phyloP scores from a whole-genome alignment of 148 eudicot species.

The Nyssa sinensis region DNA sequence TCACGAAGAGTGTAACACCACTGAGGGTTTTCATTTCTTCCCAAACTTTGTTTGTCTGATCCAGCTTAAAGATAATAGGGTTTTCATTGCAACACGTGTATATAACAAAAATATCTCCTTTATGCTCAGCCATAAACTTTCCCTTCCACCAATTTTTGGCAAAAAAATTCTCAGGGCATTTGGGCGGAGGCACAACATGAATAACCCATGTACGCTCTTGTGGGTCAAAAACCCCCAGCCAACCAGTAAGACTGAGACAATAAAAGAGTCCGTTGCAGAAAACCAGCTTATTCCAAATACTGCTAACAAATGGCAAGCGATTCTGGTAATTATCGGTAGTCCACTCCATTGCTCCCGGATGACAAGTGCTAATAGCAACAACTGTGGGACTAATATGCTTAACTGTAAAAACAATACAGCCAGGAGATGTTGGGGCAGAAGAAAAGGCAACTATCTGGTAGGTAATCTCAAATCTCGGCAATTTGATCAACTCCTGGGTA shows the following conservation, averaged over 20 bases:
- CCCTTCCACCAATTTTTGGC: constrained; percentile 87
- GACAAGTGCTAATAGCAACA: constrained; percentile 77
- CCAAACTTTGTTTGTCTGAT: constrained; percentile 60
- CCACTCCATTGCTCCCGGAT: constrained; percentile 69
- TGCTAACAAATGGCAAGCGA: constrained; percentile 78
- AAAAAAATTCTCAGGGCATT: constrained; percentile 69
- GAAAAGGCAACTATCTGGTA: constrained; percentile 81
- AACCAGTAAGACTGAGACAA: constrained; percentile 77
- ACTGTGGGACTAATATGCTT: constrained; percentile 72
- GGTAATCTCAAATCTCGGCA: constrained; percentile 65
- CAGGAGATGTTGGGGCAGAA: constrained; percentile 52
- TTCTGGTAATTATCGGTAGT: constrained; percentile 65
- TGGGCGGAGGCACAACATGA: constrained; percentile 77
- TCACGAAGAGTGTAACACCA: constrained; percentile 68
- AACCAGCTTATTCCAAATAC: constrained; percentile 80
- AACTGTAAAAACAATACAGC: constrained; percentile 65
- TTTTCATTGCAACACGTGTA: constrained; percentile 69
- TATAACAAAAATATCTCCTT: constrained; percentile 64
- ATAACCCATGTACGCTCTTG: constrained; percentile 63
- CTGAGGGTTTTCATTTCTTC: constrained; percentile 59
- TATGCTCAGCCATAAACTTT: constrained; percentile 70
- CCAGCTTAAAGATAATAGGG: constrained; percentile 69
- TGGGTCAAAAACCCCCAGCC: constrained; percentile 76
- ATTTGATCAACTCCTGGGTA: constrained; percentile 52
- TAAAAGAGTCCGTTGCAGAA: constrained; percentile 66